These are phyloP conservation scores for Cucurbita moschata DNA, from an alignment of 306 rosid genomes.

Conservation along the genomic window DNA sequence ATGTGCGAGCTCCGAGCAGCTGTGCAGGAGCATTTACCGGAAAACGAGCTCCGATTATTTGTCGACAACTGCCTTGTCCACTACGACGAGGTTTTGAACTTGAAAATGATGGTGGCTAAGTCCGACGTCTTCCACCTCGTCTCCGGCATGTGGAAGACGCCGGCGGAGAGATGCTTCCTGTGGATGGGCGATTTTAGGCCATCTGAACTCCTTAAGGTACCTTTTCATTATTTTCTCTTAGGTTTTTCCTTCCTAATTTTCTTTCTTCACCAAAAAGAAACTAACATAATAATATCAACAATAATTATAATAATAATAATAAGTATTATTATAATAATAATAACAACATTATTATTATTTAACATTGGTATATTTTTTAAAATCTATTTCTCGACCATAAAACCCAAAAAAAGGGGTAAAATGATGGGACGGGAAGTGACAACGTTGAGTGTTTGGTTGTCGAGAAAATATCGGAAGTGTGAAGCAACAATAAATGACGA, in stretches of 20 bases:
- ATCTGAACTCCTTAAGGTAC: conserved; percentile 87
- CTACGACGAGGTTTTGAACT: conserved; percentile 47
- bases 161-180: conserved; percentile 88
- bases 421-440: conserved; percentile 9
- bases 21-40: conserved; percentile 63
- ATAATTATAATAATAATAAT: too few species aligned
- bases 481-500: conserved; percentile 15
- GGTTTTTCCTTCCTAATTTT: neutral
- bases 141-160: conserved; percentile 90
- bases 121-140: conserved; percentile 68
- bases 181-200: conserved; percentile 95
- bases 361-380: too few species aligned
- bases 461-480: neutral
- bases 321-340: too few species aligned
- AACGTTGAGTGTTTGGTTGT: conserved; percentile 16
- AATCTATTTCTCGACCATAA: too few species aligned
- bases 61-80: conserved; percentile 69
- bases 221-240: neutral
- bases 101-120: conserved; percentile 62
- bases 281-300: neutral
- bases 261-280: neutral
- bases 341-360: too few species aligned
- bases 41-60: conserved; percentile 57
- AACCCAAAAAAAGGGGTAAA: neutral
- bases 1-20: conserved; percentile 82